A percentile compares a stretch with the other conserved stretches of the same genome.
phyloP scores from a whole-genome alignment of 208 protist species.

The Plasmodiophora brassicae region DNA sequence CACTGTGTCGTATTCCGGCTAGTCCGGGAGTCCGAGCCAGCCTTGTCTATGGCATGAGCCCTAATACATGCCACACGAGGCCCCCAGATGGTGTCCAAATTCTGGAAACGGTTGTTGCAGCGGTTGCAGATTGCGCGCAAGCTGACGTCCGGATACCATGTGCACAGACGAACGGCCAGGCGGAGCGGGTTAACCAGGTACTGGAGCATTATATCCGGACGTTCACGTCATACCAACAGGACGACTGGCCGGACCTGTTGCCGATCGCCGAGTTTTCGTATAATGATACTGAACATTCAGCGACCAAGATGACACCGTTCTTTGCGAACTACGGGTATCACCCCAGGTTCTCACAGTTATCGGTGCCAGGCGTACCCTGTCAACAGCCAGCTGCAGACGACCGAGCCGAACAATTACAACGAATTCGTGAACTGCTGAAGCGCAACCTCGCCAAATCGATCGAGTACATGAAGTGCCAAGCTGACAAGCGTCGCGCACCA shows the following conservation, averaged over 20 bases:
- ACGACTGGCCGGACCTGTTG: neutral
- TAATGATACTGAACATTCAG: neutral
- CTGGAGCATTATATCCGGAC: neutral
- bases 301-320: neutral
- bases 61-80: too few relatives aligned
- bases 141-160: neutral
- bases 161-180: neutral
- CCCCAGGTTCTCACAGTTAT: neutral
- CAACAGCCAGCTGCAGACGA: neutral
- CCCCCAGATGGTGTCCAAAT: neutral
- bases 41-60: too few relatives aligned
- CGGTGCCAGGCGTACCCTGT: neutral
- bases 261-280: neutral
- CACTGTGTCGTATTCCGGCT: too few relatives aligned
- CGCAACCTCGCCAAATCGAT: neutral
- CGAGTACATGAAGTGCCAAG: neutral
- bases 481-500: neutral
- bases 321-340: slow-evolving; percentile 16
- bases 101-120: neutral
- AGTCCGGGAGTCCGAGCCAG: too few relatives aligned
- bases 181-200: slow-evolving; percentile 10
- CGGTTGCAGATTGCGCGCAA: neutral
- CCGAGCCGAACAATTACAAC: neutral
- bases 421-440: neutral
- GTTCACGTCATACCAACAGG: neutral